Evolutionary conservation across 2,329 filamentous ascomycete genomes (phyloP).

Genomic region (Torrubiella hemipterigena): DNA sequence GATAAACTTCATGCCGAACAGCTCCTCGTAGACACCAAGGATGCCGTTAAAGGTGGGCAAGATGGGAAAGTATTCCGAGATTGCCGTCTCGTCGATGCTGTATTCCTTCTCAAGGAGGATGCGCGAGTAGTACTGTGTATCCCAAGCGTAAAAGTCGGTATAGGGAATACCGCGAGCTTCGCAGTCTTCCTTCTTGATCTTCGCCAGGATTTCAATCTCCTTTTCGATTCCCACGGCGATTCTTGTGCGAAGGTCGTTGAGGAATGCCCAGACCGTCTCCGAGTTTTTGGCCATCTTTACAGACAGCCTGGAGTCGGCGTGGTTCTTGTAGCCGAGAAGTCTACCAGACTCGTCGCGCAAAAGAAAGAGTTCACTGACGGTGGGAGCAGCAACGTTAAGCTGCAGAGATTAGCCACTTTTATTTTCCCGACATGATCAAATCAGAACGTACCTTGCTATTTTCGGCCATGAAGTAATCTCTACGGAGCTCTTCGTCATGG

Average conservation of each 20-base stretch:
- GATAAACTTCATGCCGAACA: slow-evolving; percentile 71
- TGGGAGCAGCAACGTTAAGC: slow-evolving; percentile 57
- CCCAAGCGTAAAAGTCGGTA: slow-evolving; percentile 71
- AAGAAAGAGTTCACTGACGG: slow-evolving; percentile 64
- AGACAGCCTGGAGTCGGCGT: slow-evolving; percentile 65
- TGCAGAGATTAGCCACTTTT: not conserved
- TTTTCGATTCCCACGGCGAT: slow-evolving; percentile 57
- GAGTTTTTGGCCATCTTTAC: slow-evolving; percentile 79
- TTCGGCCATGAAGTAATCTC: slow-evolving; percentile 59
- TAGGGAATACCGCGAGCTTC: slow-evolving; percentile 44
- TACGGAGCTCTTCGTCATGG: slow-evolving; percentile 54
- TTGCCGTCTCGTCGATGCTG: slow-evolving; percentile 65
- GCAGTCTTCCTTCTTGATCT: slow-evolving; percentile 61
- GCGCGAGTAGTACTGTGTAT: slow-evolving; percentile 68
- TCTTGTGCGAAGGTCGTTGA: slow-evolving; percentile 55
- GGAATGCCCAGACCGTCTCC: slow-evolving; percentile 59
- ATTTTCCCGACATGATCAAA: not conserved
- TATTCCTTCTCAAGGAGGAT: slow-evolving; percentile 73
- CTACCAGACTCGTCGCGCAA: slow-evolving; percentile 70
- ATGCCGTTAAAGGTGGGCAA: slow-evolving; percentile 62
- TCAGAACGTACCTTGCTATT: slow-evolving; percentile 56
- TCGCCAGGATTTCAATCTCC: slow-evolving; percentile 58
- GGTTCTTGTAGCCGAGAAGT: slow-evolving; percentile 64
- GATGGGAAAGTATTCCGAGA: slow-evolving; percentile 77
- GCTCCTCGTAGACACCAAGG: slow-evolving; percentile 72